Conservation (phyloP, 1,284 basidiomycete genomes). For the Apiotrichum veenhuisii region DNA sequence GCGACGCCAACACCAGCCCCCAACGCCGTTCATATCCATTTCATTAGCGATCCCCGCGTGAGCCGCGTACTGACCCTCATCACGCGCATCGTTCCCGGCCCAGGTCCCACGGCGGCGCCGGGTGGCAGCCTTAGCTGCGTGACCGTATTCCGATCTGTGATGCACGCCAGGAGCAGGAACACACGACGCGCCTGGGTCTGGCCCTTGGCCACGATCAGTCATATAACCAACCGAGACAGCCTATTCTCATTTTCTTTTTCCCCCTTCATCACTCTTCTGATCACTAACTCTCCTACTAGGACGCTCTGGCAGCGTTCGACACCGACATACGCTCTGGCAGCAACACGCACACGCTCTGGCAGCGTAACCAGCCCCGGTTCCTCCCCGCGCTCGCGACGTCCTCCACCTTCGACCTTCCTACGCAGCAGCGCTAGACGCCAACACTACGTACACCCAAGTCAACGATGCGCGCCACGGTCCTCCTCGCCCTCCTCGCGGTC, state of each 20-base stretch:
- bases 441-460: not conserved
- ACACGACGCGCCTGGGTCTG: no score
- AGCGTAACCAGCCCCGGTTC: not conserved
- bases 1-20: no score
- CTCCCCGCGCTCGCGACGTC: not conserved
- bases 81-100: no score
- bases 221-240: not conserved
- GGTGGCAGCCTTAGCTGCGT: no score
- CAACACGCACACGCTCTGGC: not conserved
- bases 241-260: not conserved
- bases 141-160: no score
- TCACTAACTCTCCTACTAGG: not conserved
- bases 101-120: no score
- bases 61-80: not conserved
- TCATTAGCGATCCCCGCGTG: not conserved
- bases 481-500: slow-evolving; percentile 18
- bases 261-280: not conserved
- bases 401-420: not conserved
- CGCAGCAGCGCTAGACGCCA: no score
- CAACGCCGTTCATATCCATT: not conserved
- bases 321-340: not conserved
- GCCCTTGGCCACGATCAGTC: no score
- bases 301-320: not conserved
- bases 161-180: no score
- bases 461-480: not conserved